Evolutionary conservation across 768 basidiomycete species (phyloP).

Genomic region (Favolaschia claudopus): DNA sequence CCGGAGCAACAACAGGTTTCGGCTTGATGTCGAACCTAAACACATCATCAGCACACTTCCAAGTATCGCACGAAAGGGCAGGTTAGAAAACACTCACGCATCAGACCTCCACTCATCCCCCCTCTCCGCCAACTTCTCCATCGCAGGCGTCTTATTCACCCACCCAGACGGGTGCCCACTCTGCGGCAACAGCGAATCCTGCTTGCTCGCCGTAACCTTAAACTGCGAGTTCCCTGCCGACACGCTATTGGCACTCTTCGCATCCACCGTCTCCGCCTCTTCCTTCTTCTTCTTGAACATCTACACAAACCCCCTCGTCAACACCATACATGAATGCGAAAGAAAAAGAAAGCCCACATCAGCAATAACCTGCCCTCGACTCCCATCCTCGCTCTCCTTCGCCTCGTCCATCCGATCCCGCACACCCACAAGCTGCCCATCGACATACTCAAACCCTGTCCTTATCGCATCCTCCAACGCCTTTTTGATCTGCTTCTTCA

Average conservation of each 20-base stretch:
- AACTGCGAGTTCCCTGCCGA: constrained; percentile 62
- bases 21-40: background rate
- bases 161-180: constrained; percentile 75
- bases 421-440: constrained; percentile 89
- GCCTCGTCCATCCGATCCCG: constrained; percentile 79
- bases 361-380: constrained; percentile 59
- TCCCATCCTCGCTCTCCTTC: constrained; percentile 43
- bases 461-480: constrained; percentile 70
- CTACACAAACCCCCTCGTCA: constrained; percentile 37
- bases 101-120: constrained; percentile 52
- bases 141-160: constrained; percentile 65
- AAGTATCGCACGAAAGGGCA: background rate
- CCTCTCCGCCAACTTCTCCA: constrained; percentile 38
- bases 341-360: constrained; percentile 48
- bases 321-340: background rate
- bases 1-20: background rate
- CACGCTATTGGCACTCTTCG: background rate
- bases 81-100: constrained; percentile 47
- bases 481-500: constrained; percentile 76
- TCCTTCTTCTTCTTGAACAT: constrained; percentile 67
- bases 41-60: background rate
- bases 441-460: constrained; percentile 86
- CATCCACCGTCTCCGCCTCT: constrained; percentile 35
- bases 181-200: constrained; percentile 70
- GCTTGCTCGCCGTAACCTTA: constrained; percentile 79